These are phyloP conservation scores for Pleurotus salmoneostramineus DNA, from an alignment of 768 basidiomycete species.

Conservation along the genomic window DNA sequence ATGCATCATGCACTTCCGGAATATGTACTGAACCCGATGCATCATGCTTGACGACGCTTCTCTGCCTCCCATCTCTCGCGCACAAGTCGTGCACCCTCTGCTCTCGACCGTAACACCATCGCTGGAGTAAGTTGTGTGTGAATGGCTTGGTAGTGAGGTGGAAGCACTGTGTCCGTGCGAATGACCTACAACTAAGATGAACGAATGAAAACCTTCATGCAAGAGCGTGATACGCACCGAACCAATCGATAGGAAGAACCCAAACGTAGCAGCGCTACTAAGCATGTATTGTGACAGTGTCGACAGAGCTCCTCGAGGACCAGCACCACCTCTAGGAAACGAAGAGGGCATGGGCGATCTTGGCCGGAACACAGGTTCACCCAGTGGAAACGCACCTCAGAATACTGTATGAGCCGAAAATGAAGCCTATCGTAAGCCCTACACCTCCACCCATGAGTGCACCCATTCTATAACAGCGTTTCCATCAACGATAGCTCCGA, in stretches of 20 bases:
- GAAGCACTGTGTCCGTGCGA: slow-evolving; percentile 67
- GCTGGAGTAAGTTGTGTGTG: slow-evolving; percentile 54
- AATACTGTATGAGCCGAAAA: slow-evolving; percentile 93
- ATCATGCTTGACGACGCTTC: slow-evolving; percentile 25
- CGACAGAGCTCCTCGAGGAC: slow-evolving; percentile 84
- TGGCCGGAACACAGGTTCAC: background rate
- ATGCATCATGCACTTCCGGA: background rate
- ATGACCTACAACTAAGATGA: slow-evolving; percentile 61
- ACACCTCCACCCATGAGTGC: slow-evolving; percentile 92
- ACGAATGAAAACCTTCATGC: background rate
- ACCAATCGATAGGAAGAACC: slow-evolving; percentile 94
- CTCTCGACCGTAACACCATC: slow-evolving; percentile 50
- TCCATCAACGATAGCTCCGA: slow-evolving; percentile 7
- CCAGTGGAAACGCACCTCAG: slow-evolving; percentile 54
- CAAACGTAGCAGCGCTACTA: slow-evolving; percentile 94
- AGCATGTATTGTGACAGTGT: slow-evolving; percentile 99
- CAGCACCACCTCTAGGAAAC: slow-evolving; percentile 71
- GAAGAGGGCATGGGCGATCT: slow-evolving; percentile 2
- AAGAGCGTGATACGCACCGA: slow-evolving; percentile 51
- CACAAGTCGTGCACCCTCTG: slow-evolving; percentile 68
- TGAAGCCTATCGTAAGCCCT: slow-evolving; percentile 94
- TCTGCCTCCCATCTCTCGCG: slow-evolving; percentile 75
- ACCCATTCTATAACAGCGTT: slow-evolving; percentile 65
- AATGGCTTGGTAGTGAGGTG: slow-evolving; percentile 60
- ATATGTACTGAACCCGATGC: background rate